Evolutionary conservation across 768 basidiomycete genomes (phyloP).

Genomic region (Amanita subjunquillea): DNA sequence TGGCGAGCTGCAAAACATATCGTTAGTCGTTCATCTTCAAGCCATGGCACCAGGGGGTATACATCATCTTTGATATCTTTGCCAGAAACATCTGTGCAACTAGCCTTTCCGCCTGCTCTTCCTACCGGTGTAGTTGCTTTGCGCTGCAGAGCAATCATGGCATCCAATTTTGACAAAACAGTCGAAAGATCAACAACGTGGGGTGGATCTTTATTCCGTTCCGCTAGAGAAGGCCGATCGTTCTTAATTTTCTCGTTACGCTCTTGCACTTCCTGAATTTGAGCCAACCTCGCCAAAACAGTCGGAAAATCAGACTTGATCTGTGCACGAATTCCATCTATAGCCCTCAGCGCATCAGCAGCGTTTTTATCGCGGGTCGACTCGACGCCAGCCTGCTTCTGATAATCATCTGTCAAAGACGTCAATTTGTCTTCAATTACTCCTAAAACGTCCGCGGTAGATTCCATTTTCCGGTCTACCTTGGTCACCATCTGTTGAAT

Average conservation of each 20-base stretch:
- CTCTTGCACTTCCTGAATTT: slow-evolving; percentile 17
- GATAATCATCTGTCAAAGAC: slow-evolving; percentile 10
- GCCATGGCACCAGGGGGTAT: neutral
- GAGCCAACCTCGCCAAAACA: slow-evolving; percentile 21
- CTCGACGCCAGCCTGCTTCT: slow-evolving; percentile 1
- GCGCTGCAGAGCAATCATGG: slow-evolving; percentile 6
- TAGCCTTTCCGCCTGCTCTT: slow-evolving; percentile 3
- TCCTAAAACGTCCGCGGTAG: slow-evolving; percentile 15
- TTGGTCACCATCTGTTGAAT: slow-evolving; percentile 22
- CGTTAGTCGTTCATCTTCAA: neutral
- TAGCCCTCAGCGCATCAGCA: slow-evolving; percentile 17
- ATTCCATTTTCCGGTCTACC: slow-evolving; percentile 18
- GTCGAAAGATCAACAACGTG: slow-evolving; percentile 3
- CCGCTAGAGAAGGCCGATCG: neutral
- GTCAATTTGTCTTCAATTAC: slow-evolving; percentile 19
- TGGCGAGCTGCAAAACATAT: slow-evolving; percentile 22
- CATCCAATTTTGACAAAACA: slow-evolving; percentile 4
- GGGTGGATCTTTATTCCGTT: slow-evolving; percentile 2
- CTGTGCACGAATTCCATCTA: slow-evolving; percentile 29
- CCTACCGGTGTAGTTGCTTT: slow-evolving; percentile 11
- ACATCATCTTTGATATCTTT: slow-evolving; percentile 9
- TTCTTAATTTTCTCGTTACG: slow-evolving; percentile 1
- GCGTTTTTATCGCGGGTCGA: neutral
- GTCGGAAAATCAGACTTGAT: slow-evolving; percentile 27
- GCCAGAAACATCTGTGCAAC: neutral